Evolutionary conservation across 305 asterid species (phyloP), one percentile per base, ranked within the genome.

Genomic region (Caryopteris hybrid): DNA sequence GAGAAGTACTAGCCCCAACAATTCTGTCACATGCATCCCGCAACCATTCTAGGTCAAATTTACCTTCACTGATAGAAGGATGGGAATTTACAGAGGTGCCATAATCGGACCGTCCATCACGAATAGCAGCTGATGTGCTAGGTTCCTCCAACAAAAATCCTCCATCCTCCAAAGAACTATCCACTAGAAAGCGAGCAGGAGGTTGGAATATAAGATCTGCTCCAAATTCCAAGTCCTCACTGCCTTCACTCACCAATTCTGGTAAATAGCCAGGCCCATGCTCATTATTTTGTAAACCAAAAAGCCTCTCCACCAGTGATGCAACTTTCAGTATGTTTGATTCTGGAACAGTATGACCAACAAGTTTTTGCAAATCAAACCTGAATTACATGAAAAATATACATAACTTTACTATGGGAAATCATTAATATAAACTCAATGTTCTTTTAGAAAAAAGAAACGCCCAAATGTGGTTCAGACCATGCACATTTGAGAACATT

Each of bases 21-120:
- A 93, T 91, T 82, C 74, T 82, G 59, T 85, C 90, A 66, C 97
- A 93, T 65, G 89, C 92, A 81, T 85, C 84, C 76, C 87, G 79
- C 88, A 93, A 75, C 99, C 99, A 93, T 66, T 78, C 89, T 39
- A 93, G 84, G 83, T 88, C 92, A 82, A 83, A 87, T 60, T 74
- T 82, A 67, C 80, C 83, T 62, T 75, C 85, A 67, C 23, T 65
- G 46, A 55, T 72, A 66, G 78, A 53, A 74, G 81, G 76, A 43
- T 57, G 71, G 72, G 66, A 71, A 76, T 75, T 68, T 45, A 80
- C 69, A 50, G 82, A 51, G 68, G 64, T 68, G 60, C 73, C 76
- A 65, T 78, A 66, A 62, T 81, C 78, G 43, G 76, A 53, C 89
- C 79, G 83, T 61, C 81, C 76, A 64, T 71, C 83, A 48, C 70